Conservation (phyloP, 2,329 filamentous ascomycete genomes). For the Ascomycota sp. region DNA sequence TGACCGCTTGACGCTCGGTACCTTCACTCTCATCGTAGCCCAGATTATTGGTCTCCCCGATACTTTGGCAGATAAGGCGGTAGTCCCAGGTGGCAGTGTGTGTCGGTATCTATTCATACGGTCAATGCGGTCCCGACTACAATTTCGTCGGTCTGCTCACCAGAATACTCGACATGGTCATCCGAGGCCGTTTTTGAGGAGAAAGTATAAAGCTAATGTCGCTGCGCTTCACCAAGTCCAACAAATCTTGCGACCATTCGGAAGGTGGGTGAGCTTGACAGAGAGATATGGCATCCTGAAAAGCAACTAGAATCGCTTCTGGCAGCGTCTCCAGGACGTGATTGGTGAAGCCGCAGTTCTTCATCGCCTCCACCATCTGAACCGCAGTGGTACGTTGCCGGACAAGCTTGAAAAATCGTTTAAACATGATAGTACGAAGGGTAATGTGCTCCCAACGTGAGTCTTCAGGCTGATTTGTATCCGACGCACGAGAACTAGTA, state of each 20-base stretch:
- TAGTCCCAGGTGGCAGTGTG: slow-evolving; percentile 55
- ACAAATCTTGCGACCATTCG: slow-evolving; percentile 49
- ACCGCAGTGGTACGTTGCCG: slow-evolving; percentile 28
- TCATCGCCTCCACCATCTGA: slow-evolving; percentile 55
- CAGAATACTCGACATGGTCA: slow-evolving; percentile 17
- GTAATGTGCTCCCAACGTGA: slow-evolving; percentile 27
- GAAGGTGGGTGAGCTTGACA: slow-evolving; percentile 69
- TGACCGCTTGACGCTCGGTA: slow-evolving; percentile 64
- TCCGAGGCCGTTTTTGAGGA: slow-evolving; percentile 12
- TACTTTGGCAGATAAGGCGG: slow-evolving; percentile 51
- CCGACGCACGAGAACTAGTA: slow-evolving; percentile 13
- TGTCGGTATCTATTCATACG: slow-evolving; percentile 27
- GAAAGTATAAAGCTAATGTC: slow-evolving; percentile 54
- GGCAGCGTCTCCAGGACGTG: slow-evolving; percentile 64
- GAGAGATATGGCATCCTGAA: slow-evolving; percentile 67
- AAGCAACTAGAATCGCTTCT: slow-evolving; percentile 58
- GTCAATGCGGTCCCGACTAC: background rate
- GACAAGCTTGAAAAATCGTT: slow-evolving; percentile 42
- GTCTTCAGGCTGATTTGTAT: slow-evolving; percentile 15
- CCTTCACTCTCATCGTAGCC: slow-evolving; percentile 63
- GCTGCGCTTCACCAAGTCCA: slow-evolving; percentile 60
- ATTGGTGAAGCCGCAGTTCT: slow-evolving; percentile 44
- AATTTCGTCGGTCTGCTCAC: slow-evolving; percentile 12
- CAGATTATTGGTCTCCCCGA: slow-evolving; percentile 36
- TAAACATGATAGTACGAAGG: slow-evolving; percentile 50